These are phyloP conservation scores for Penicillium silybi DNA, from an alignment of 495 filamentous ascomycete genomes.

Conservation along the genomic window DNA sequence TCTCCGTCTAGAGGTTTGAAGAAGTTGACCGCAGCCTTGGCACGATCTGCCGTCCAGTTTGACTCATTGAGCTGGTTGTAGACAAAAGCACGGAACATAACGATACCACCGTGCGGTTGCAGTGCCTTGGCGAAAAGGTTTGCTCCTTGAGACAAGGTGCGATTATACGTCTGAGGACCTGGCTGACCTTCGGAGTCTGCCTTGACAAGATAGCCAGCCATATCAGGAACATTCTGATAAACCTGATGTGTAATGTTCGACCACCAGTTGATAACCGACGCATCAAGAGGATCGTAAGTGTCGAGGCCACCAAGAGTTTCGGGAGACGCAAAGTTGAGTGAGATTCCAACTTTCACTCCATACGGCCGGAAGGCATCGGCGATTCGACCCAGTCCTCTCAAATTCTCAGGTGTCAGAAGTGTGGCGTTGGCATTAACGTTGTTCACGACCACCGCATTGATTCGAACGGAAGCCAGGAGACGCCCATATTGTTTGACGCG, in stretches of 20 bases:
- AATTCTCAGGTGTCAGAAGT: conserved; percentile 51
- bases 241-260: conserved; percentile 52
- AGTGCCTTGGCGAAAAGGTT: conserved; percentile 64
- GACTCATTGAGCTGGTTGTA: conserved; percentile 59
- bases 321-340: conserved; percentile 66
- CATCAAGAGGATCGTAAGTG: conserved; percentile 64
- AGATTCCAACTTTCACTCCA: conserved; percentile 62
- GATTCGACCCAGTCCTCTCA: conserved; percentile 57
- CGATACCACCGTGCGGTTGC: conserved; percentile 59
- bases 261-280: conserved; percentile 60
- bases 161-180: conserved; percentile 64
- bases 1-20: conserved; percentile 61
- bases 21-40: conserved; percentile 64
- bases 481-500: conserved; percentile 61
- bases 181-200: conserved; percentile 73
- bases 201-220: conserved; percentile 68
- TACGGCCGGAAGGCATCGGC: conserved; percentile 64
- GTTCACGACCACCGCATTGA: conserved; percentile 67
- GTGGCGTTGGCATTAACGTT: conserved; percentile 68
- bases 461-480: conserved; percentile 60
- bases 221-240: conserved; percentile 59
- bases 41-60: conserved; percentile 63
- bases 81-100: conserved; percentile 73
- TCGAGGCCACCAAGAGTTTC: conserved; percentile 49
- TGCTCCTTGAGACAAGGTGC: conserved; percentile 64